Conservation (phyloP, 2,329 filamentous ascomycete species). For the Aspergillus vadensis region DNA sequence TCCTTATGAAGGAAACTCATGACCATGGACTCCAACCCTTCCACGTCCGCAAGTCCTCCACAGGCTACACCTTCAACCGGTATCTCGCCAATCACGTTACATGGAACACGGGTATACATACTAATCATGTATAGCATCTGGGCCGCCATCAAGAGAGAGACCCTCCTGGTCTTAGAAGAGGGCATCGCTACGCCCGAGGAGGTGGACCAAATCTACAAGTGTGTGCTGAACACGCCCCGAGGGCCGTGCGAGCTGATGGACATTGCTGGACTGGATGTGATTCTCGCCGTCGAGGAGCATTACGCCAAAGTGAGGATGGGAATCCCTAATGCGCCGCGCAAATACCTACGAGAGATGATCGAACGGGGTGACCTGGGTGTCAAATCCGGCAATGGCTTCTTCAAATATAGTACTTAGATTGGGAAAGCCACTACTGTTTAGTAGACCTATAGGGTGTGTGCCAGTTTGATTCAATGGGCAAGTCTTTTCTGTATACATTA, state of each 20-base stretch:
- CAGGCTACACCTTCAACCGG: conserved; percentile 46
- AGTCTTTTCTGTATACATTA: conserved; percentile 34
- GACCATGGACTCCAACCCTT: conserved; percentile 42
- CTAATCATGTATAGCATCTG: conserved; percentile 35
- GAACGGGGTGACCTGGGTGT: conserved; percentile 2
- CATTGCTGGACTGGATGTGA: conserved; percentile 44
- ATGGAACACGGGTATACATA: background rate
- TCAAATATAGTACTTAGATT: background rate
- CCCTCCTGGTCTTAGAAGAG: conserved; percentile 37
- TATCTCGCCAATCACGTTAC: conserved; percentile 8
- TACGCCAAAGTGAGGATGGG: conserved; percentile 25
- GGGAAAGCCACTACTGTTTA: background rate
- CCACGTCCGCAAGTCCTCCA: conserved; percentile 39
- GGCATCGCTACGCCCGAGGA: conserved; percentile 40
- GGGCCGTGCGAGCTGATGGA: conserved; percentile 47
- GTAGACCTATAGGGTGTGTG: background rate
- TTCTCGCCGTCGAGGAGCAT: conserved; percentile 45
- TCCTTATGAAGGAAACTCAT: conserved; percentile 32
- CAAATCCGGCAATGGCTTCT: conserved; percentile 9
- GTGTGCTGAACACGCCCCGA: conserved; percentile 37
- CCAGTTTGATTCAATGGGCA: background rate
- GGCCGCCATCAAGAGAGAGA: conserved; percentile 48
- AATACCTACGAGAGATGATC: conserved; percentile 8
- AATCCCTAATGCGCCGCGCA: conserved; percentile 3
- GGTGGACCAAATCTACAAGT: conserved; percentile 42